Conservation (phyloP, 768 basidiomycete species). For the Termitomyces sp. region DNA sequence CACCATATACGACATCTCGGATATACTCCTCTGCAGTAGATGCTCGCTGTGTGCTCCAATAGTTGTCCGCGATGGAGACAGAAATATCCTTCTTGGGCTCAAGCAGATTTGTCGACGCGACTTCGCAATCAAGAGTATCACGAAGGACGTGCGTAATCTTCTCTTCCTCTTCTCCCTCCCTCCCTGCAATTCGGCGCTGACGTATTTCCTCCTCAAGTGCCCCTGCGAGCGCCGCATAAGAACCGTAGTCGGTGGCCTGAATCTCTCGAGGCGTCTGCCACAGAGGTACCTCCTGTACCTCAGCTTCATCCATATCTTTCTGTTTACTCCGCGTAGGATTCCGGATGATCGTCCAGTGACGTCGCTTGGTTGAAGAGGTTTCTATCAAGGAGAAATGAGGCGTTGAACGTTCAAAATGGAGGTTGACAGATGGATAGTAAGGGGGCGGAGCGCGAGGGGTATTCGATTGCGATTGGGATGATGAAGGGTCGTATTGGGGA, state of each 20-base stretch:
- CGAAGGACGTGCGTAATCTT: conserved; percentile 29
- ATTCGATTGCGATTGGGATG: conserved; percentile 22
- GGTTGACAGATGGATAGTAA: conserved; percentile 15
- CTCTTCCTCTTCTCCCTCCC: conserved; percentile 30
- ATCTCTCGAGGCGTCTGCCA: conserved; percentile 53
- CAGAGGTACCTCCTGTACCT: conserved; percentile 30
- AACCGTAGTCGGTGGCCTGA: conserved; percentile 58
- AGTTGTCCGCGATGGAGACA: conserved; percentile 22
- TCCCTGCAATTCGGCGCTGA: conserved; percentile 21
- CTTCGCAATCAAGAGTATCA: conserved; percentile 34
- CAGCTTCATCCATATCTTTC: conserved; percentile 50
- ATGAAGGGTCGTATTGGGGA: conserved; percentile 20
- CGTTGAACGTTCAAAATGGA: conserved; percentile 11
- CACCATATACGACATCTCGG: conserved; percentile 75
- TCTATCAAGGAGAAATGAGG: conserved; percentile 21
- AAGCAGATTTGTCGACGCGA: conserved; percentile 9
- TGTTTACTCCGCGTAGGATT: conserved; percentile 46
- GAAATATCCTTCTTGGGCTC: conserved; percentile 1
- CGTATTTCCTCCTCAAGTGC: conserved; percentile 43
- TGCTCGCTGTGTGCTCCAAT: conserved; percentile 49
- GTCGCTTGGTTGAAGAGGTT: conserved; percentile 31
- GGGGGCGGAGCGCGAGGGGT: conserved; percentile 17
- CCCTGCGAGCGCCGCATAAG: conserved; percentile 51
- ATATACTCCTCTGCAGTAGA: conserved; percentile 64
- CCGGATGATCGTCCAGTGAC: conserved; percentile 62